Base-by-base conservation (phyloP, 2,329 filamentous ascomycete genomes). In the Teratosphaeria viscida region DNA sequence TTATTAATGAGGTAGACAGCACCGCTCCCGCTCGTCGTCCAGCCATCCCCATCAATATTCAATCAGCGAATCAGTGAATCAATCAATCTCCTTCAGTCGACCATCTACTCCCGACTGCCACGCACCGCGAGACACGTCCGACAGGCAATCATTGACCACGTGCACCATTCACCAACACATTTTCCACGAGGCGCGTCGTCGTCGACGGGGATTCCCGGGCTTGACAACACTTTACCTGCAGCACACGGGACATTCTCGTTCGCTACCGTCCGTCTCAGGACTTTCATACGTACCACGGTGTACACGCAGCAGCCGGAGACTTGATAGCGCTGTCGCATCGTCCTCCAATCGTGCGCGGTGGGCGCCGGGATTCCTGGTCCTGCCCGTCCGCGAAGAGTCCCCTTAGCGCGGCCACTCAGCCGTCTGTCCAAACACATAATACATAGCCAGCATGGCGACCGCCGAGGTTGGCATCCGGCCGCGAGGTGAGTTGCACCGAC, bases 391-490 rank as follows among this genome's bases (percentile, higher is more conserved):
- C 27, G 8, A 37, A n/a, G 23, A n/a, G 53, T 10, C 34, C 27
- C n/a, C 55, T 52, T 29, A 35, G 57, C 14, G 19, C 39, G 5
- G 16, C n/a, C 52, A 55, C 14, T 35, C 53, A 14, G 56, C 53
- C 7, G 53, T 39, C 32, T 49, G 39, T n/a, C 57, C 57, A 37
- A 54, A 49, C 56, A 32, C 2, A 23, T 23, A 23, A n/a, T 11
- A 47, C 34, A 54, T 32, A 39, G 35, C 57, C 47, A 59, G 29
- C 60, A 78, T 78, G 76, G 76, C 76, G 57, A 75, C 75, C 61
- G 72, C 76, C 62, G 75, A 78, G 67, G 69, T 77, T 63, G 73
- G 74, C 39, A 67, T 74, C 63, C 71, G 72, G 63, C 73, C 76
- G 56, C 75, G 74, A 71, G 76, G 76, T 77, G 19, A 16, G 53